These are phyloP conservation scores for Vaccinium macrocarpon DNA, from an alignment of 148 eudicot genomes.

Conservation along the genomic window DNA sequence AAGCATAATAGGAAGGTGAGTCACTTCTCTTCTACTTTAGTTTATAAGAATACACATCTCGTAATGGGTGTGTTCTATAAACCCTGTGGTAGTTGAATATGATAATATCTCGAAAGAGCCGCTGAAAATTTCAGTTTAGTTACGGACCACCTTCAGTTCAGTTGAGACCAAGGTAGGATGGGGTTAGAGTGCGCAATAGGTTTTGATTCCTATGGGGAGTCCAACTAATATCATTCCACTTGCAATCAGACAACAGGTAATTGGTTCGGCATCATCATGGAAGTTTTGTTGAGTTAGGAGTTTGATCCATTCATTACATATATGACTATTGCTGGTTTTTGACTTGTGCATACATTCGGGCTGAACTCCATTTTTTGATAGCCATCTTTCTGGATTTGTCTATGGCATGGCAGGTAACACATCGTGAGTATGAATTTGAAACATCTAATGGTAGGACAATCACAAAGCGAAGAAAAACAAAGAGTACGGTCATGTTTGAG, in stretches of 20 bases:
- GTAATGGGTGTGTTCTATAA: constrained; percentile 13
- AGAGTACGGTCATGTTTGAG: constrained; percentile 89
- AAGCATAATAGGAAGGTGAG: constrained; percentile 86
- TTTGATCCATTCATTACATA: neutral
- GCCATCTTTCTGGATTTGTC: constrained; percentile 12
- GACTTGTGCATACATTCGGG: neutral
- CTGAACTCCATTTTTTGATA: constrained; percentile 3
- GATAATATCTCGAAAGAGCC: neutral
- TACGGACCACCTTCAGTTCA: neutral
- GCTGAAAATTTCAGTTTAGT: neutral
- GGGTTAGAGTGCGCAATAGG: neutral
- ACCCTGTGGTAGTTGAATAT: neutral
- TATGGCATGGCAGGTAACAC: constrained; percentile 66
- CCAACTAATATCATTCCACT: neutral
- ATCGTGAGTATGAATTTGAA: constrained; percentile 91
- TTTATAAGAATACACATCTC: neutral
- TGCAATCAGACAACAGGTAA: neutral
- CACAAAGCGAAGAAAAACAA: constrained; percentile 83
- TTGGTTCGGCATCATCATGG: neutral
- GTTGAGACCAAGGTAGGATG: neutral
- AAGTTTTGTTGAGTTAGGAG: neutral
- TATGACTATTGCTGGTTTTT: neutral
- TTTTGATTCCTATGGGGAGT: constrained; percentile 5
- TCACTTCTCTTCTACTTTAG: constrained; percentile 9
- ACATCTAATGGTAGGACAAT: constrained; percentile 72